phyloP scores from a whole-genome alignment of 805 yeast genomes.

The Lipomyces spencermartinsiae region DNA sequence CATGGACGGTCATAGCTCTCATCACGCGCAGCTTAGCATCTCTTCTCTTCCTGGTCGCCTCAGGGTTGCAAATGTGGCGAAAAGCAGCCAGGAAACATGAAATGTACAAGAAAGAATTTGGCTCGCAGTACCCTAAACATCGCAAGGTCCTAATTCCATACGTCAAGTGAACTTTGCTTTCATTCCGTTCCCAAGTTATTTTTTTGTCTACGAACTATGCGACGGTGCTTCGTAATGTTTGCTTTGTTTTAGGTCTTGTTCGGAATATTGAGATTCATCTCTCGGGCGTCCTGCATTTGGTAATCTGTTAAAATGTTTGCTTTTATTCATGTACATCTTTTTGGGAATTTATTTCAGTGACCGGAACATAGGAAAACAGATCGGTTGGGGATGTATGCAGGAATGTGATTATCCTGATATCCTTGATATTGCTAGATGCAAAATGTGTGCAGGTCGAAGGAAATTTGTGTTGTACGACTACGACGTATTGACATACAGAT shows the following conservation, averaged over 20 bases:
- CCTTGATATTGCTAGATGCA: background rate
- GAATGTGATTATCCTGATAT: background rate
- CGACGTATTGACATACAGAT: background rate
- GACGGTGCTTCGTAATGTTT: background rate
- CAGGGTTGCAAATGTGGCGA: slow-evolving; percentile 80
- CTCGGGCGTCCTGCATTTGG: background rate
- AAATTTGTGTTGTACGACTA: background rate
- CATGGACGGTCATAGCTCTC: slow-evolving; percentile 75
- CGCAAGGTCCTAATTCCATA: slow-evolving; percentile 84
- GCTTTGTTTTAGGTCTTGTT: background rate
- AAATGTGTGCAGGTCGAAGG: background rate
- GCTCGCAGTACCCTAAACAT: slow-evolving; percentile 76
- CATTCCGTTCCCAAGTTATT: background rate
- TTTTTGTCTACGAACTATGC: background rate
- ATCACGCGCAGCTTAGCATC: slow-evolving; percentile 67
- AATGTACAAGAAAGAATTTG: slow-evolving; percentile 69
- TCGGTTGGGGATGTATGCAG: background rate
- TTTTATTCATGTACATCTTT: background rate
- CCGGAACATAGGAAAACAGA: background rate
- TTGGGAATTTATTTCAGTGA: background rate
- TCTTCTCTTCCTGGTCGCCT: slow-evolving; percentile 70
- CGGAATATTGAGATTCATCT: slow-evolving; percentile 2
- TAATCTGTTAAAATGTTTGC: background rate
- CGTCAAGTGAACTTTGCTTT: slow-evolving; percentile 52
- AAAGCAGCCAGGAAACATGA: slow-evolving; percentile 92